Base-by-base conservation (phyloP, 2,329 filamentous ascomycete genomes). In the Penicillium sp. region DNA sequence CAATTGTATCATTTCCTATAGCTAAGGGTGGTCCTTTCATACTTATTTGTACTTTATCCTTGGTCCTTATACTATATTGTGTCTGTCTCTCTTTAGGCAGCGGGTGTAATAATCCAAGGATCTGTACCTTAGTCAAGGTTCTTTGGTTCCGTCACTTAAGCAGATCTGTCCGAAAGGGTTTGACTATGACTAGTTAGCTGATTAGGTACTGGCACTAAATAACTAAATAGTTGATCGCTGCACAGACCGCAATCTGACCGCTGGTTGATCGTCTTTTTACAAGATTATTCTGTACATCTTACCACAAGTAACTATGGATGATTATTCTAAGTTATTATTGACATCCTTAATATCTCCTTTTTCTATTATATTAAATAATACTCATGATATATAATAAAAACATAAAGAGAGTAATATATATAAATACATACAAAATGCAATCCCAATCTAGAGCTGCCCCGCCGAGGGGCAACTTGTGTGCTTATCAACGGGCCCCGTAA, bases 401-500 rank as follows among this genome's bases (percentile, higher is more conserved):
- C 13, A 15, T 4, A 49, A 28, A 26, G 22, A 28, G n/a, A 49
- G 26, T 3, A 49, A 53, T 30, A 7, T 4, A n/a, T n/a, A n/a
- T n/a, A 15, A 7, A 5, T 33, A 22, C 4, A n/a, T 15, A 15
- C 19, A 17, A 44, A 44, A 33, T 35, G 17, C 15, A 35, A 44
- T 28, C 15, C 26, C 15, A 37, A 56, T 60, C 51, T 53, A 61
- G 59, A 53, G 56, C 26, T 57, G 51, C 55, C 56, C 59, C 45
- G 33, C 44, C 51, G 51, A 62, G 60, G 60, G 58, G 64, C 56
- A 62, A 53, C 54, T 56, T 38, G n/a, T 33, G 58, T 40, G 53
- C 62, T 60, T 64, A 67, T 68, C 62, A 42, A 30, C 37, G 28
- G 55, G 50, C 56, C 60, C 62, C 58, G 62, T 65, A 65, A 69